Evolutionary conservation across 768 basidiomycete genomes (phyloP), one percentile per base, ranked within the genome.

Genomic region (Termitomyces sp.): DNA sequence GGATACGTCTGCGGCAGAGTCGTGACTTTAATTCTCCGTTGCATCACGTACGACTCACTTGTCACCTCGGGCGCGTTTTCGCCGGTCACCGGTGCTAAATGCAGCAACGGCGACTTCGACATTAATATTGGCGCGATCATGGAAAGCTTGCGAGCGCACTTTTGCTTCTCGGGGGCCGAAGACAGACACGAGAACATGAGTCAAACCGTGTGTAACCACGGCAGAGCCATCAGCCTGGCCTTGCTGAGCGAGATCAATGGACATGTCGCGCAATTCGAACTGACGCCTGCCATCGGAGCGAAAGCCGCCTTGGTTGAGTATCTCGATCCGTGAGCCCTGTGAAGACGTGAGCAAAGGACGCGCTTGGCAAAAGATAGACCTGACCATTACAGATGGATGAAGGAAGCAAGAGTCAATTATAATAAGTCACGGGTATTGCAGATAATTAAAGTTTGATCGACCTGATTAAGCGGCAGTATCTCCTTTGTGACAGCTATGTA

Each of bases 261-360:
- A 75, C 61, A 95, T 82, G 61, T 87, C 85, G 53, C 96, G 87
- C 35, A 98, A 79, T 70, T 98, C 96, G 73, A 88, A 92, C 60
- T 95, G 95, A n/a, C 89, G 80, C 49, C 96, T 83, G 48, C 92
- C 93, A 72, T 98, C 96, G 30, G 93, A 93, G 61, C 96, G 91
- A 67, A 91, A 91, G 48, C 88, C 89, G 43, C 87, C 91, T 50
- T 89, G 86, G 70, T 93, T 93, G 60, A 93, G 81, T 28, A 92
- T 87, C 70, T 93, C 92, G 47, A 90, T 73, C 57, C 81, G 72
- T 43, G 80, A 82, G 56, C 72, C 77, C 81, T 82, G 60, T 47
- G 32, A 16, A 40, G 35, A 47, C 32, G 60, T 55, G 35, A 58
- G 40, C 13, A 49, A 55, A 57, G 41, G 52, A 41, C 35, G 57